phyloP scores from a whole-genome alignment of 257 asterid genomes.

The Fraxinus cuspidata region DNA sequence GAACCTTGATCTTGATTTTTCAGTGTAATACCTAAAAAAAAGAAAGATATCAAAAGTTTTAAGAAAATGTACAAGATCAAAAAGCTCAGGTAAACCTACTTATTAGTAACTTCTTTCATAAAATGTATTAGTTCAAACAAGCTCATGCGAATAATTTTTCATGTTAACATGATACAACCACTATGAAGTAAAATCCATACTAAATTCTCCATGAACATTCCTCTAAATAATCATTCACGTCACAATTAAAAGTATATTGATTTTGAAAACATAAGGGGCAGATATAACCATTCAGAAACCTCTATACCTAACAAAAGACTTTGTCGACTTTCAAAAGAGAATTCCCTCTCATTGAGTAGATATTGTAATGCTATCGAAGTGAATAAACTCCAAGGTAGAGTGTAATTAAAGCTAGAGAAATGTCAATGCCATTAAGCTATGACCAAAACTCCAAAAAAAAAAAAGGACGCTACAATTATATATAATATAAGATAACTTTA shows the following conservation, averaged over 20 bases:
- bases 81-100: background rate
- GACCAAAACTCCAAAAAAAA: background rate
- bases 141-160: background rate
- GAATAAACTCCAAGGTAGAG: background rate
- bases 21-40: conserved; percentile 64
- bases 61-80: background rate
- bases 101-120: background rate
- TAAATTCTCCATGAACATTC: background rate
- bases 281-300: background rate
- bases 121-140: background rate
- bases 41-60: conserved; percentile 14
- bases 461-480: background rate
- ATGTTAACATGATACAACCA: background rate
- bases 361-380: background rate
- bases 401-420: background rate
- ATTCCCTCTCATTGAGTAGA: background rate
- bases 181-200: background rate
- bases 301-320: background rate
- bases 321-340: background rate
- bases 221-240: background rate
- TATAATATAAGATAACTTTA: background rate
- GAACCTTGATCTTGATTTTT: conserved; percentile 46
- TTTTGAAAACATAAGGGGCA: background rate
- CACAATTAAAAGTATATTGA: background rate
- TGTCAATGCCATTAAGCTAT: background rate